A percentile compares a stretch with the other conserved stretches of the same genome.
Evolutionary conservation across 1,284 basidiomycete species (phyloP).

Genomic region (Boletus sp.): DNA sequence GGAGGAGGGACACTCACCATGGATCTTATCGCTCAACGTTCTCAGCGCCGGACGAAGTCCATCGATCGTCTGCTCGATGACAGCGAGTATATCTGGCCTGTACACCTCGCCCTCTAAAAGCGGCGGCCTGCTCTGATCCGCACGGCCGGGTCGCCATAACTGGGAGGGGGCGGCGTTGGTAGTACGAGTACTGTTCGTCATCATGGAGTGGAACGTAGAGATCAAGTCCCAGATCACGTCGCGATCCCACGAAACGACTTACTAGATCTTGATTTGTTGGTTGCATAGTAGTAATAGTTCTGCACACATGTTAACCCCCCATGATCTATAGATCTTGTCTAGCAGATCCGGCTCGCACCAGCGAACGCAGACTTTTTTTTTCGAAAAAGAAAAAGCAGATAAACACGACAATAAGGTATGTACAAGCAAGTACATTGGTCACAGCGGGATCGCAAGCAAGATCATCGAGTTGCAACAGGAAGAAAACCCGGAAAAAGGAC

Average conservation of each 20-base stretch:
- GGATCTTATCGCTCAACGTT: slow-evolving; percentile 65
- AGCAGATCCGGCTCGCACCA: neutral
- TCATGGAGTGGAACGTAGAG: neutral
- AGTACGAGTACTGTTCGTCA: neutral
- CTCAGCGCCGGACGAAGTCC: slow-evolving; percentile 54
- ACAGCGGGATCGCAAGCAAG: slow-evolving; percentile 30
- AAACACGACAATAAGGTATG: slow-evolving; percentile 38
- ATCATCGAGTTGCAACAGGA: slow-evolving; percentile 15
- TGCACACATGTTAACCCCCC: slow-evolving; percentile 1
- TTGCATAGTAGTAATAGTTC: neutral
- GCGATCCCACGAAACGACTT: neutral
- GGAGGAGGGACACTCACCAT: slow-evolving; percentile 40
- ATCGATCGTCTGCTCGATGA: slow-evolving; percentile 58
- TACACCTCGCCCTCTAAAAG: slow-evolving; percentile 24
- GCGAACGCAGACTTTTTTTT: neutral
- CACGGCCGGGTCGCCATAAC: slow-evolving; percentile 26
- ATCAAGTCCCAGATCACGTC: too few species aligned
- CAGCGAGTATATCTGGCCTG: slow-evolving; percentile 43
- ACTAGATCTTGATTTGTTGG: neutral
- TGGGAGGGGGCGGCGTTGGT: neutral
- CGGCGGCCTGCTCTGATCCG: slow-evolving; percentile 13
- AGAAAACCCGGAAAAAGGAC: neutral
- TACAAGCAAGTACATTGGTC: slow-evolving; percentile 33
- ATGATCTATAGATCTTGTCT: neutral
- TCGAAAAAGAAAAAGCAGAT: slow-evolving; percentile 15